These are phyloP conservation scores for Candida jianshihensis DNA, from an alignment of 805 yeast species.

Conservation along the genomic window DNA sequence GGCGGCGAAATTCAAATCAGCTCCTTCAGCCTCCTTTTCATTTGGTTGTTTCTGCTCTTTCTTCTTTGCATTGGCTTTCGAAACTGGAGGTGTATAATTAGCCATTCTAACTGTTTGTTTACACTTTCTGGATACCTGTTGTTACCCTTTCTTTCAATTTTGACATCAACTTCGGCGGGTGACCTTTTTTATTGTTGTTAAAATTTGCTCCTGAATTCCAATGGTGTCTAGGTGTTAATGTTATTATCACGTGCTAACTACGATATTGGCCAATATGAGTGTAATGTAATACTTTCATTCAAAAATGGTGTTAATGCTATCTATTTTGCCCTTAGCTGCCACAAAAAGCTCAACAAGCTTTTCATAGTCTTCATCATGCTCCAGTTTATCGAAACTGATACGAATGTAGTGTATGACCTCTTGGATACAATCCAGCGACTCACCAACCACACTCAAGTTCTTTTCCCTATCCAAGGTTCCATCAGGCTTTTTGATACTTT, in stretches of 20 bases:
- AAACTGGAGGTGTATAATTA: too few species aligned
- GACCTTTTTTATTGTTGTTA: background rate
- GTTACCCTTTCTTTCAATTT: conserved; percentile 4
- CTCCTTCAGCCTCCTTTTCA: conserved; percentile 62
- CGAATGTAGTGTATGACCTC: conserved; percentile 25
- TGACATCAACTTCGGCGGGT: conserved; percentile 3
- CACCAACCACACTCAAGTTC: conserved; percentile 35
- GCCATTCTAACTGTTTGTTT: conserved; percentile 1
- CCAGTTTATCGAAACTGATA: conserved; percentile 8
- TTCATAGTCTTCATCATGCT: conserved; percentile 10
- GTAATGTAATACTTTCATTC: too few species aligned
- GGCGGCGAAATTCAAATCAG: conserved; percentile 67
- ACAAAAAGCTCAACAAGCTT: conserved; percentile 3
- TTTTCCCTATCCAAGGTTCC: conserved; percentile 19
- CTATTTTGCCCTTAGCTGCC: conserved; percentile 11
- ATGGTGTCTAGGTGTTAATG: too few species aligned
- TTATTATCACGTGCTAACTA: too few species aligned
- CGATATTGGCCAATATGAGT: too few species aligned
- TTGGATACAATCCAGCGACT: conserved; percentile 33
- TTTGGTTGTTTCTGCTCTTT: conserved; percentile 12
- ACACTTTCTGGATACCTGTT: background rate
- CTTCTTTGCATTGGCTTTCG: too few species aligned
- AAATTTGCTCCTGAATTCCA: too few species aligned
- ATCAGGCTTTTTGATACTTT: conserved; percentile 18
- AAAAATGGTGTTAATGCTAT: conserved; percentile 8